A percentile compares a stretch with the other conserved stretches of the same genome.
Conservation (phyloP, 352 stramenopile species). For the Hyaloperonospora arabidopsidis region DNA sequence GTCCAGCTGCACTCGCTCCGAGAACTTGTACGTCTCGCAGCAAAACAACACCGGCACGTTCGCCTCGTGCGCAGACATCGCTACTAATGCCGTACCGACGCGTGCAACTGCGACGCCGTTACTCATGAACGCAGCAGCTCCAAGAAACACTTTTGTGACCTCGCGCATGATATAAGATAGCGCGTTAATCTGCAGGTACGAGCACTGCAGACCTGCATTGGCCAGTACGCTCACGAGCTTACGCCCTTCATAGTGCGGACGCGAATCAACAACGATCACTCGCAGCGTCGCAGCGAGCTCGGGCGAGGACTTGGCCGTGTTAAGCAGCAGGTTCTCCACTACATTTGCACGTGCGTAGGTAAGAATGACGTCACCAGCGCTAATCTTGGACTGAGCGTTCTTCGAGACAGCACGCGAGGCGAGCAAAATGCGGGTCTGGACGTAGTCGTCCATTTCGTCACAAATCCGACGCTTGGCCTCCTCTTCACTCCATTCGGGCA, state of each 20-base stretch:
- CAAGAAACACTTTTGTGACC: conserved; percentile 94
- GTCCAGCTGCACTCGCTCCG: conserved; percentile 95
- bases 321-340: conserved; percentile 81
- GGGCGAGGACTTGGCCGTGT: conserved; percentile 30
- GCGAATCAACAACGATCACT: conserved; percentile 92
- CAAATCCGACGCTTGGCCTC: conserved; percentile 81
- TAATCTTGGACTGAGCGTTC: conserved; percentile 83
- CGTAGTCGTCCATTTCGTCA: conserved; percentile 90
- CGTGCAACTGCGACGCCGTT: conserved; percentile 90
- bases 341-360: conserved; percentile 91
- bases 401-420: conserved; percentile 87
- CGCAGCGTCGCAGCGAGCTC: conserved; percentile 54
- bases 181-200: conserved; percentile 93
- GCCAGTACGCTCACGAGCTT: conserved; percentile 69
- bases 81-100: conserved; percentile 89
- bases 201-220: conserved; percentile 72
- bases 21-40: conserved; percentile 98
- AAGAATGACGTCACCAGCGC: conserved; percentile 90
- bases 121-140: conserved; percentile 91
- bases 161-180: conserved; percentile 93
- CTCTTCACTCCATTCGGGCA: conserved; percentile 78
- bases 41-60: conserved; percentile 96
- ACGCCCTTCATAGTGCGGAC: conserved; percentile 79
- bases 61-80: conserved; percentile 84
- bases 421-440: conserved; percentile 90